Evolutionary conservation across 768 basidiomycete species (phyloP), one percentile per base, ranked within the genome.

Genomic region (Phanerochaete sordida): DNA sequence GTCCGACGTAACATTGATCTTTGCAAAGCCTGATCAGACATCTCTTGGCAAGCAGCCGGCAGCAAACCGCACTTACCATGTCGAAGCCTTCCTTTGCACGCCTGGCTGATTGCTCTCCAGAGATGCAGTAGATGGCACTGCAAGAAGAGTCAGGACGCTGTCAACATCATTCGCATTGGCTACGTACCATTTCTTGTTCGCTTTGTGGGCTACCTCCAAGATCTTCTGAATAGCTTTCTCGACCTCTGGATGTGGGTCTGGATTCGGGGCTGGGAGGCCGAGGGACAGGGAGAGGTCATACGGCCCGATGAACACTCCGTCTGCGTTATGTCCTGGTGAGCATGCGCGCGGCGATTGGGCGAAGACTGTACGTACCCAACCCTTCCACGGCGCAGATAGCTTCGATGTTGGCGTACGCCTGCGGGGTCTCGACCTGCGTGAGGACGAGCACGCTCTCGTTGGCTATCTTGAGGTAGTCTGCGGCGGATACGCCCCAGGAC

Each of bases 251-350:
- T 87, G 83, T 0, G 85, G 84, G 63, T 88, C 82, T 0, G 86
- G 87, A 30, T 80, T 78, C 16, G 87, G 87, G 5, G 83, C 71
- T 1, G 83, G 79, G 66, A 80, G 83, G 35, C 86, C 86, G 27
- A 86, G 74, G 1, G 81, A 77, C 53, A 86, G 75, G 1, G 88
- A 89, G 44, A 89, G 77, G 66, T 88, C 87, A 61, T 83, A 88
- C 2, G 86, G 87, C 3, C 87, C 86, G 56, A 88, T 81, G 71
- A 86, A 85, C 23, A 86, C 71, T 15, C 79, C 77, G 60, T 84
- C 81, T 80, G 50, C 45, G 15, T 21, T n/a, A 58, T 15, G 47
- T 30, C 21, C 19, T 48, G 3, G 28, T 44, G 13, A 24, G n/a
- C 23, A 51, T 31, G 48, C 15, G 16, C 1, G 8, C 15, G 6